A percentile compares a stretch with the other conserved stretches of the same genome.
phyloP scores from a whole-genome alignment of 1,139 yeast genomes.

The Suzukiozyma palmioleophila region DNA sequence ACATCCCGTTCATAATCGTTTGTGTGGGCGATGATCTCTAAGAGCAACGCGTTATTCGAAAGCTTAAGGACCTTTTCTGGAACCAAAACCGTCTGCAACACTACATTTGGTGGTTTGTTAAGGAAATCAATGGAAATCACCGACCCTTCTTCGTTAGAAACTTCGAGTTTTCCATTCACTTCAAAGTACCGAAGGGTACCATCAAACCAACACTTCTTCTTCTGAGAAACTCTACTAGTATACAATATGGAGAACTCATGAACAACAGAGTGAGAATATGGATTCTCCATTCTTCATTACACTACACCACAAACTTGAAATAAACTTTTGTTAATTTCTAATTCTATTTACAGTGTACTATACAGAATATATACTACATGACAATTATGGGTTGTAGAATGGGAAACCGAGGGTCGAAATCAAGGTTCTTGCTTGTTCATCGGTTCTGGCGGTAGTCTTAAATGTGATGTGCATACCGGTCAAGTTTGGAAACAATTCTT shows the following conservation, averaged over 20 bases:
- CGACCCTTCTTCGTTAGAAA: conserved; percentile 33
- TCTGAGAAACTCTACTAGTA: conserved; percentile 35
- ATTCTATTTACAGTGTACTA: conserved; percentile 2
- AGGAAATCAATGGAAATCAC: conserved; percentile 30
- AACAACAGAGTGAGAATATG: conserved; percentile 8
- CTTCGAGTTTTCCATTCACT: conserved; percentile 44
- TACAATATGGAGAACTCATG: conserved; percentile 10
- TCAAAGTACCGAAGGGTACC: conserved; percentile 46
- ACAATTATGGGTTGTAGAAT: conserved; percentile 30
- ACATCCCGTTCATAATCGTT: conserved; percentile 12
- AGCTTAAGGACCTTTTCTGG: conserved; percentile 10
- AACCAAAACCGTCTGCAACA: conserved; percentile 8
- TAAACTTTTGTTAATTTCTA: background rate
- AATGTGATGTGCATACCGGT: conserved; percentile 85
- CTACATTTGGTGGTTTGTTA: conserved; percentile 6
- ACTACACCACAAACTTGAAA: background rate
- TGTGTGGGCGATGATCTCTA: conserved; percentile 11
- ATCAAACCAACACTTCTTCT: conserved; percentile 52
- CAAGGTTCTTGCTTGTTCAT: conserved; percentile 84
- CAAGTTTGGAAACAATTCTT: conserved; percentile 83
- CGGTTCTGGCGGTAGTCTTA: conserved; percentile 87
- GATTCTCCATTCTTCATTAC: conserved; percentile 4
- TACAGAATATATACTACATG: conserved; percentile 4
- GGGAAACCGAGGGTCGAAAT: conserved; percentile 83
- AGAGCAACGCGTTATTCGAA: conserved; percentile 10